These are phyloP conservation scores for Fusarium buharicum DNA, from an alignment of 2,329 filamentous ascomycete species.

Conservation along the genomic window DNA sequence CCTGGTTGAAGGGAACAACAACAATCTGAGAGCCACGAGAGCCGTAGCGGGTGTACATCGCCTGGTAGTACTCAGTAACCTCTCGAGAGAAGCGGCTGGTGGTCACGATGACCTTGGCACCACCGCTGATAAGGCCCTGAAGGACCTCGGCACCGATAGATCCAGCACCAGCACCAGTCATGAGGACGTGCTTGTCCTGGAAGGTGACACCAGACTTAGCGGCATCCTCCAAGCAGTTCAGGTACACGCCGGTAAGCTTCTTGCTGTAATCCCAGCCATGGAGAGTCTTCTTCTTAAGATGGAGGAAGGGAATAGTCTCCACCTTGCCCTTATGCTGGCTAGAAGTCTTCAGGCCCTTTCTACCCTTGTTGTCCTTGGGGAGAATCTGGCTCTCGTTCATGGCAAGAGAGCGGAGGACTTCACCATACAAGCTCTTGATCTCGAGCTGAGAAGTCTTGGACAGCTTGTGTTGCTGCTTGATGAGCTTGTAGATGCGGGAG, in stretches of 20 bases:
- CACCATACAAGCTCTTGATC: constrained; percentile 94
- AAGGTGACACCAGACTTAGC: constrained; percentile 90
- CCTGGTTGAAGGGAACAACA: constrained; percentile 98
- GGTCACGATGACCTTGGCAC: constrained; percentile 95
- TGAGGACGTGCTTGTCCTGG: constrained; percentile 93
- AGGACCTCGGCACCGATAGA: constrained; percentile 98
- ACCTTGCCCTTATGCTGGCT: constrained; percentile 84
- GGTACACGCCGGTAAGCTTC: constrained; percentile 92
- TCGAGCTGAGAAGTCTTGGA: constrained; percentile 96
- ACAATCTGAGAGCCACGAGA: constrained; percentile 95
- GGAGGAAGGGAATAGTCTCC: constrained; percentile 97
- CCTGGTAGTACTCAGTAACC: constrained; percentile 99
- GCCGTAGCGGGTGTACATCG: constrained; percentile 96
- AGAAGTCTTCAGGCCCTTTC: constrained; percentile 65
- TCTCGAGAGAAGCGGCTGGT: constrained; percentile 96
- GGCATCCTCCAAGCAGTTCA: constrained; percentile 90
- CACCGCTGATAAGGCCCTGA: constrained; percentile 94
- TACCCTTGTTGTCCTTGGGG: constrained; percentile 80
- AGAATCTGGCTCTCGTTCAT: constrained; percentile 99
- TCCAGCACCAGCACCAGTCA: constrained; percentile 97
- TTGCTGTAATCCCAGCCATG: constrained; percentile 99
- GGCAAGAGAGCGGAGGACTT: constrained; percentile 90
- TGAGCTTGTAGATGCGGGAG: constrained; percentile 95
- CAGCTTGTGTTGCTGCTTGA: constrained; percentile 97
- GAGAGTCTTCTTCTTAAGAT: constrained; percentile 91